Conservation (phyloP, 192 early-diverging fungal species). For the Coemansia sp. region DNA sequence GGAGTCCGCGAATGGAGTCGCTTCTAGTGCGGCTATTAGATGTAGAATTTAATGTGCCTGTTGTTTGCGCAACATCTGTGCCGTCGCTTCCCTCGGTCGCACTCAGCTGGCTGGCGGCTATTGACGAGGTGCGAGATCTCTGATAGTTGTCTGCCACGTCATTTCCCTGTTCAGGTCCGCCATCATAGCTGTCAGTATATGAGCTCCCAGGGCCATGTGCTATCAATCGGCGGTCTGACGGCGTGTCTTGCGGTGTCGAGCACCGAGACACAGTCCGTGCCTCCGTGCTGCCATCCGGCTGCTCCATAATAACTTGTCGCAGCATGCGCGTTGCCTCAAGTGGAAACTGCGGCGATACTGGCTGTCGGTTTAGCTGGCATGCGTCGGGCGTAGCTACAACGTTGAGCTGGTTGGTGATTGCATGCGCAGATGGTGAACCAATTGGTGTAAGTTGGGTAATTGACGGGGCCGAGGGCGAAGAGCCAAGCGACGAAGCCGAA, state of each 20-base stretch:
- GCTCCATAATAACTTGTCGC: conserved; percentile 36
- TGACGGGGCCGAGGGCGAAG: conserved; percentile 35
- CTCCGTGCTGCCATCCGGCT: conserved; percentile 15
- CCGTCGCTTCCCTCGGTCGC: conserved; percentile 25
- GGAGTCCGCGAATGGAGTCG: conserved; percentile 13
- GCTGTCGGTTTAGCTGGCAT: background rate
- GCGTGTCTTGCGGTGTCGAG: background rate
- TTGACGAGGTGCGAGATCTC: conserved; percentile 31
- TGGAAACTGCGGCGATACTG: conserved; percentile 36
- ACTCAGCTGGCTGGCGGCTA: conserved; percentile 33
- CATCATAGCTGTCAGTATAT: background rate
- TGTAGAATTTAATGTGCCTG: background rate
- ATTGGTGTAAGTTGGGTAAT: conserved; percentile 24
- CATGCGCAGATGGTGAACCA: conserved; percentile 23
- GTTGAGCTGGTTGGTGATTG: conserved; percentile 17
- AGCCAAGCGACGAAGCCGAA: conserved; percentile 27
- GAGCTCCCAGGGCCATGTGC: conserved; percentile 1
- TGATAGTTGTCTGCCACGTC: background rate
- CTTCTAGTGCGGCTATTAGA: conserved; percentile 1
- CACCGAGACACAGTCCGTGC: conserved; percentile 1
- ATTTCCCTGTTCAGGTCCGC: conserved; percentile 4
- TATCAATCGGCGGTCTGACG: background rate
- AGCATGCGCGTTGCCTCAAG: conserved; percentile 50
- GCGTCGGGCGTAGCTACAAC: conserved; percentile 14
- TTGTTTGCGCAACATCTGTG: conserved; percentile 9